Conservation (phyloP, 2,329 filamentous ascomycete genomes). For the Trichoderma polysporum region DNA sequence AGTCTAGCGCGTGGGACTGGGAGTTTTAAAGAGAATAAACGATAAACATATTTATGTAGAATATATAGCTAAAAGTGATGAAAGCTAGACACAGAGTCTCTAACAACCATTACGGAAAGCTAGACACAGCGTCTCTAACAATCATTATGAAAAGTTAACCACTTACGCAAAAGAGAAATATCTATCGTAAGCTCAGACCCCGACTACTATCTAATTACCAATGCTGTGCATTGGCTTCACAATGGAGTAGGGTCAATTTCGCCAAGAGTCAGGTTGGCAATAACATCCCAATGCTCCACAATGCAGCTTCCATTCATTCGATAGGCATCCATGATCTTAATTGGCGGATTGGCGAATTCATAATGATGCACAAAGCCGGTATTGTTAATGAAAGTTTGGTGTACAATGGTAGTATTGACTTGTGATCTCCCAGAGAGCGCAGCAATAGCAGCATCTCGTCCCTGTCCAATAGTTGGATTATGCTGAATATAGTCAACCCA, state of each 20-base stretch:
- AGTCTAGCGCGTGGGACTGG: too few species aligned
- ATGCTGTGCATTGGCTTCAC: background rate
- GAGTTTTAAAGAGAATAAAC: too few species aligned
- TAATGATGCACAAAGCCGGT: background rate
- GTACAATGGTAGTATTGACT: background rate
- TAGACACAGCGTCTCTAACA: background rate
- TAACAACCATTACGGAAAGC: background rate
- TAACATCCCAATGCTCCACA: constrained; percentile 11
- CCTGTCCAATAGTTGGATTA: background rate
- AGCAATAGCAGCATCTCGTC: constrained; percentile 3
- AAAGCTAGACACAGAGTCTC: background rate
- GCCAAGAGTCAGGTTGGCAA: constrained; percentile 4
- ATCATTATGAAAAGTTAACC: background rate
- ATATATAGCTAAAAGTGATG: too few species aligned
- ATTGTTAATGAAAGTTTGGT: background rate
- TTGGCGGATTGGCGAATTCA: background rate
- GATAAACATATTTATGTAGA: too few species aligned
- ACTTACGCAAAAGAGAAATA: background rate
- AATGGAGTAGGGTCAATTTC: constrained; percentile 1
- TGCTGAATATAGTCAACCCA: constrained; percentile 12
- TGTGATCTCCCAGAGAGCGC: background rate
- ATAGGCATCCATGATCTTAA: constrained; percentile 8
- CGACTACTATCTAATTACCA: background rate
- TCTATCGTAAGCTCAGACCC: background rate
- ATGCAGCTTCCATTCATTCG: constrained; percentile 13